A percentile compares a stretch with the other conserved stretches of the same genome.
Conservation (phyloP, 2,329 filamentous ascomycete genomes). For the Calonectria pauciramosa region DNA sequence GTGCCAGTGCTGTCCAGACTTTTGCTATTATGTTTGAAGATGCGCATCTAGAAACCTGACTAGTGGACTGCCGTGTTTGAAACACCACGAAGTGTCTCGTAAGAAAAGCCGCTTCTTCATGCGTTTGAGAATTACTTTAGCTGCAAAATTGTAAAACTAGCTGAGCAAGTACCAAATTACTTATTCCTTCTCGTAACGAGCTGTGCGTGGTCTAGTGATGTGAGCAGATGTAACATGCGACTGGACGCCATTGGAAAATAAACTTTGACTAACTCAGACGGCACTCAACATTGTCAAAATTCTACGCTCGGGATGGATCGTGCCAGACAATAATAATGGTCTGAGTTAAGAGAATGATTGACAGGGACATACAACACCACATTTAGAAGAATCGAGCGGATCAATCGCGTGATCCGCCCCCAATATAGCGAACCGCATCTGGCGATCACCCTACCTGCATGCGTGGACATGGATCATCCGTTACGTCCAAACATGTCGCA, state of each 20-base stretch:
- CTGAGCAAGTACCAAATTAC: not conserved
- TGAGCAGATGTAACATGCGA: not conserved
- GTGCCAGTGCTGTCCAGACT: not conserved
- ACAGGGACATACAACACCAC: not conserved
- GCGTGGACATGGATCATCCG: not conserved
- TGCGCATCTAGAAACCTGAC: not conserved
- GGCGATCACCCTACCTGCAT: not conserved
- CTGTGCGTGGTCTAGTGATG: not conserved
- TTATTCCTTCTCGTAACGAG: not conserved
- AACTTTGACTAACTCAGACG: not conserved
- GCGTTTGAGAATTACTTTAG: not conserved
- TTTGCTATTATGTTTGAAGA: not conserved
- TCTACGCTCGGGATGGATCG: not conserved
- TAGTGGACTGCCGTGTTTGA: not conserved
- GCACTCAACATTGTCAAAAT: not conserved
- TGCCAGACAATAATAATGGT: not conserved
- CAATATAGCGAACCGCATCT: not conserved
- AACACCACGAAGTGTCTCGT: not conserved
- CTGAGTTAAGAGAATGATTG: not conserved
- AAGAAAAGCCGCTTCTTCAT: no score
- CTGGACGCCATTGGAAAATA: not conserved
- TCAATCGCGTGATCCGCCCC: not conserved
- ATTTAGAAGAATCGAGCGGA: not conserved
- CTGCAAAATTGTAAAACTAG: not conserved
- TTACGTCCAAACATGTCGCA: not conserved